phyloP scores from a whole-genome alignment of 2,329 filamentous ascomycete genomes.

The Eutypa lata region DNA sequence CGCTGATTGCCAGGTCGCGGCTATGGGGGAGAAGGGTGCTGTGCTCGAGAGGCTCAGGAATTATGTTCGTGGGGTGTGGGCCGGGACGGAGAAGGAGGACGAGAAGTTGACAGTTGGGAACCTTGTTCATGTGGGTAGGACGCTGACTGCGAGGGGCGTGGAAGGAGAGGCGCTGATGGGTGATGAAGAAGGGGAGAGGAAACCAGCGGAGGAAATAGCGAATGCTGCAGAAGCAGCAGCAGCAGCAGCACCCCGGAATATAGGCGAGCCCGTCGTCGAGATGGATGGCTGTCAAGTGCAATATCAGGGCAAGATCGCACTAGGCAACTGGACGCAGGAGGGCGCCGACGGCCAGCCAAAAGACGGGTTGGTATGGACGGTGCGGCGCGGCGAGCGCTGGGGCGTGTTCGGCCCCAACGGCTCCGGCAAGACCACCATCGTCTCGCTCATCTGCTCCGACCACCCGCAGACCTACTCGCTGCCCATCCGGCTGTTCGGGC shows the following conservation, averaged over 20 bases:
- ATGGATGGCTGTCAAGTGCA: slow-evolving; percentile 81
- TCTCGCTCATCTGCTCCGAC: slow-evolving; percentile 90
- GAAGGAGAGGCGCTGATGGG: slow-evolving; percentile 34
- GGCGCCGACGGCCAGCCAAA: slow-evolving; percentile 44
- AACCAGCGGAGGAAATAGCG: slow-evolving; percentile 5
- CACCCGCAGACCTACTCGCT: slow-evolving; percentile 92
- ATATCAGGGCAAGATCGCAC: slow-evolving; percentile 73
- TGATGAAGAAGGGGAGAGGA: slow-evolving; percentile 20
- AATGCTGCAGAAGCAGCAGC: slow-evolving; percentile 2
- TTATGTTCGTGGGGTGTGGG: slow-evolving; percentile 46
- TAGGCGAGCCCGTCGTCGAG: slow-evolving; percentile 73
- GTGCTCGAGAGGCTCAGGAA: slow-evolving; percentile 54
- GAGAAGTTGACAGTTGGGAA: slow-evolving; percentile 45
- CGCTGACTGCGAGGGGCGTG: slow-evolving; percentile 39
- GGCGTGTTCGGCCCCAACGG: slow-evolving; percentile 92
- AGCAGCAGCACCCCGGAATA: slow-evolving; percentile 9
- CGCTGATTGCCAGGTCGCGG: slow-evolving; percentile 61
- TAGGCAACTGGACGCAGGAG: slow-evolving; percentile 75
- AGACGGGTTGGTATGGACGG: slow-evolving; percentile 75
- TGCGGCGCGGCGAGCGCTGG: slow-evolving; percentile 82
- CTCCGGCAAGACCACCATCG: slow-evolving; percentile 91
- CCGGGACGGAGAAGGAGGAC: slow-evolving; percentile 42
- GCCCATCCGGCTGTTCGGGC: slow-evolving; percentile 82
- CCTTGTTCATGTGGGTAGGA: slow-evolving; percentile 48
- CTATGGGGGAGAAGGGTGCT: slow-evolving; percentile 61